phyloP scores from a whole-genome alignment of 2,329 filamentous ascomycete species.

The Thelonectria blattea region DNA sequence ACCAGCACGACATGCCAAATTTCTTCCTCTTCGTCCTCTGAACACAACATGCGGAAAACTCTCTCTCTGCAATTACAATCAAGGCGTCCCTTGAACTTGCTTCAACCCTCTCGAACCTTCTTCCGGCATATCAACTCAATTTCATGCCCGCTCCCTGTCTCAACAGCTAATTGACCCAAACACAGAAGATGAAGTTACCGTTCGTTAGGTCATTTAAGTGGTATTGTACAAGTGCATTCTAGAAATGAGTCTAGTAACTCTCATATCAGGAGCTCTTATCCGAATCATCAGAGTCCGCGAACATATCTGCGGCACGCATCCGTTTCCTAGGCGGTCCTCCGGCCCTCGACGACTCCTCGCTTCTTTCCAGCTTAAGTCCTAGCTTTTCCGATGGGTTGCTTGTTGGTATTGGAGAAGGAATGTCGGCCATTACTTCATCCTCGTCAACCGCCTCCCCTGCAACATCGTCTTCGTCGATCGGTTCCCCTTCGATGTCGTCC shows the following conservation, averaged over 20 bases:
- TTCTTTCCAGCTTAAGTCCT: conserved; percentile 13
- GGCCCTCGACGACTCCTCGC: conserved; percentile 25
- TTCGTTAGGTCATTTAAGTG: neutral
- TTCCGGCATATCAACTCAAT: no score
- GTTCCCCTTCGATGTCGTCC: conserved; percentile 52
- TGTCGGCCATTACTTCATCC: conserved; percentile 45
- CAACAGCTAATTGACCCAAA: no score
- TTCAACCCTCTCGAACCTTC: no score
- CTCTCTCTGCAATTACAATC: no score
- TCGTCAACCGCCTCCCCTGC: conserved; percentile 51
- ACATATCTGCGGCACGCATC: conserved; percentile 85
- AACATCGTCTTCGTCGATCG: conserved; percentile 54
- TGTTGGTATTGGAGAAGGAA: conserved; percentile 37
- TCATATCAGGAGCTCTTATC: conserved; percentile 27
- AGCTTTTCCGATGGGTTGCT: conserved; percentile 29
- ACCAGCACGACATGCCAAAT: neutral
- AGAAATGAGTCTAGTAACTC: neutral
- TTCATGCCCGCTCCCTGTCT: no score
- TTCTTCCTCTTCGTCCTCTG: no score
- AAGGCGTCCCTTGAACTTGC: no score
- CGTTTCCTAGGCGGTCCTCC: conserved; percentile 58
- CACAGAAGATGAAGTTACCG: no score
- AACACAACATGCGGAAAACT: no score
- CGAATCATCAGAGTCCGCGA: conserved; percentile 73
- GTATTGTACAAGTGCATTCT: neutral